Evolutionary conservation across 352 stramenopile species (phyloP), one percentile per base, ranked within the genome.

Genomic region (Phytophthora tubulina): DNA sequence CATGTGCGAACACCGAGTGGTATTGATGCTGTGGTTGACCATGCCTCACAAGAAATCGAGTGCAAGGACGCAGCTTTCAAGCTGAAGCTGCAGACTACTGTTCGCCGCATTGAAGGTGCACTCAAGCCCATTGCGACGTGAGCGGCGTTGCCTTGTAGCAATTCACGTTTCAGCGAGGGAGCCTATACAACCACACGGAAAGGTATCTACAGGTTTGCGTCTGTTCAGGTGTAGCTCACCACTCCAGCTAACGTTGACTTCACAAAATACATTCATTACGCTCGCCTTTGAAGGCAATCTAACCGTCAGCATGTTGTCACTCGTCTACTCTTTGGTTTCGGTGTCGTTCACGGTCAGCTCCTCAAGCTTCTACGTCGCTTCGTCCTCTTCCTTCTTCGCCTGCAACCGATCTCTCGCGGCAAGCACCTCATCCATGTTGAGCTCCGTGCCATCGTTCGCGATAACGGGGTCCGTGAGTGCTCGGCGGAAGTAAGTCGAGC

Each of bases 341-440:
- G 38, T 31, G 32, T 63, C 55, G 6, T 52, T 38, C n/a, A 71
- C 38, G 11, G 17, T 68, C 59, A 75, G 31, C 31, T 67, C 51
- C 32, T 72, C 35, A 52, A 61, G 52, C 49, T 69, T 67, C 30
- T 75, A 55, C 2, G 21, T 69, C 15, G 53, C 52, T 63, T 81
- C 51, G 49, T 27, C 49, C 39, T 63, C 53, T 67, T 86, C 68
- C 11, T 81, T 75, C 69, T 88, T 80, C 2, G 64, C 38, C n/a
- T 65, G 54, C 62, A 78, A 42, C 10, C 51, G 72, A 39, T 86
- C 61, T 48, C 89, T 81, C 21, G 88, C 89, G 13, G 78, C 59
- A 14, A 89, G 38, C 31, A 96, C 86, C 70, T 96, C 90, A 42
- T 94, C 85, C 79, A 96, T 90, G 69, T 96, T 96, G 17, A 96